Conservation (phyloP, 495 filamentous ascomycete species). For the Tuber melanosporum region DNA sequence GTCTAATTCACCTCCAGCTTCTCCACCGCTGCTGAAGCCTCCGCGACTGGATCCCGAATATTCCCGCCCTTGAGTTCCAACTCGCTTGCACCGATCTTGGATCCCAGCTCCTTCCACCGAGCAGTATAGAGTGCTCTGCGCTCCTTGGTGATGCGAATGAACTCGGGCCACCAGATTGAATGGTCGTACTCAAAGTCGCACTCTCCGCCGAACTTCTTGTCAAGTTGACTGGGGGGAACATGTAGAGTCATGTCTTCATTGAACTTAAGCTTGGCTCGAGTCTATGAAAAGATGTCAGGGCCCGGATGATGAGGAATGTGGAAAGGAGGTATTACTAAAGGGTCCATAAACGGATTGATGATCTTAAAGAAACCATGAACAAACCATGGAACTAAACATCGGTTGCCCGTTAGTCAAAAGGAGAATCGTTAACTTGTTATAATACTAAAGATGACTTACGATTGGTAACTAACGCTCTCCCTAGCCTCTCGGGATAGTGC, state of each 20-base stretch:
- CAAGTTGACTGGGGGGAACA: conserved; percentile 70
- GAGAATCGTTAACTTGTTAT: conserved; percentile 10
- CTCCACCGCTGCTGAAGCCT: neutral
- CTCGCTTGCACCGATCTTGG: conserved; percentile 75
- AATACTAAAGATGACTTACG: conserved; percentile 48
- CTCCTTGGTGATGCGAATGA: conserved; percentile 60
- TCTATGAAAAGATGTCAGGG: conserved; percentile 45
- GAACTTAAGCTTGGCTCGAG: conserved; percentile 87
- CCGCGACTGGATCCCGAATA: conserved; percentile 17
- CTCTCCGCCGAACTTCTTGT: conserved; percentile 60
- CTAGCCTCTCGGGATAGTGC: conserved; percentile 91
- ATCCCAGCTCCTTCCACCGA: conserved; percentile 72
- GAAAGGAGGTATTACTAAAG: conserved; percentile 42
- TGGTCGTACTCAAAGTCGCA: conserved; percentile 85
- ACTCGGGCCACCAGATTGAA: conserved; percentile 76
- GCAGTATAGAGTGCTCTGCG: conserved; percentile 53
- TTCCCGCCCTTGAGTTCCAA: conserved; percentile 63
- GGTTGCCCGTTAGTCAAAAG: conserved; percentile 8
- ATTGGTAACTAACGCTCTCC: conserved; percentile 78
- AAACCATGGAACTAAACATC: conserved; percentile 67
- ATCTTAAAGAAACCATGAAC: conserved; percentile 89
- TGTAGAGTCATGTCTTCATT: conserved; percentile 76
- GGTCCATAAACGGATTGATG: conserved; percentile 93
- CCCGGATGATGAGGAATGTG: neutral
- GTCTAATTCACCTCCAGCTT: neutral